phyloP scores from a whole-genome alignment of 2,329 filamentous ascomycete species.

The Fusarium tjaetaba region DNA sequence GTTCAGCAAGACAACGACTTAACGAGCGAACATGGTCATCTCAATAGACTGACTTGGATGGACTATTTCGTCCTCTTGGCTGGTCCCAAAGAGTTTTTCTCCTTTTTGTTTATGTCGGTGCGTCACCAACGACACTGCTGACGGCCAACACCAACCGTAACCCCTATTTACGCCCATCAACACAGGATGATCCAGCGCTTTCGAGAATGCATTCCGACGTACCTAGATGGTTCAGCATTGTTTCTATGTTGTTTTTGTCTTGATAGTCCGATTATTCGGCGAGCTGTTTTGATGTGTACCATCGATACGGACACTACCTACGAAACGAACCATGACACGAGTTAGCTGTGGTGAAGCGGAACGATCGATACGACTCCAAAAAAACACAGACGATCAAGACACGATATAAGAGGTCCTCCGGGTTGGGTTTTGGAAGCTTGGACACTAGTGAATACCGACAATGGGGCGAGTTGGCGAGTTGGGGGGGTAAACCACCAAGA shows the following conservation, averaged over 20 bases:
- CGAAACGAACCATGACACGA: not conserved
- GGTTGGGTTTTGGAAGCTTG: not conserved
- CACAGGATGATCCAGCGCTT: not conserved
- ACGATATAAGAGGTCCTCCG: fast-evolving
- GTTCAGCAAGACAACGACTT: not conserved
- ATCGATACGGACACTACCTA: not conserved
- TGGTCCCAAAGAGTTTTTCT: not conserved
- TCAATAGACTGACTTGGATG: not conserved
- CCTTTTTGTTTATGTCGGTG: not conserved
- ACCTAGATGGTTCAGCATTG: fast-evolving
- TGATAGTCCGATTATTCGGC: not conserved
- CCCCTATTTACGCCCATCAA: conserved; percentile 11
- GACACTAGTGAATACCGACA: not conserved
- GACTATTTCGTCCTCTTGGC: not conserved
- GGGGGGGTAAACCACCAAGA: not conserved
- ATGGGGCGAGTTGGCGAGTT: not conserved
- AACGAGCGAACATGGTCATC: not conserved
- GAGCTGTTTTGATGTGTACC: not conserved
- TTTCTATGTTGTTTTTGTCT: fast-evolving
- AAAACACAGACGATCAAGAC: not conserved
- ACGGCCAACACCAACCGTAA: not conserved
- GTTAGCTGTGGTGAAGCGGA: not conserved
- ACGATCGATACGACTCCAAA: not conserved
- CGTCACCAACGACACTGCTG: not conserved
- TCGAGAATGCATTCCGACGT: not conserved